Conservation (phyloP, 2,329 filamentous ascomycete genomes). For the Ophioceras dolichostomum region DNA sequence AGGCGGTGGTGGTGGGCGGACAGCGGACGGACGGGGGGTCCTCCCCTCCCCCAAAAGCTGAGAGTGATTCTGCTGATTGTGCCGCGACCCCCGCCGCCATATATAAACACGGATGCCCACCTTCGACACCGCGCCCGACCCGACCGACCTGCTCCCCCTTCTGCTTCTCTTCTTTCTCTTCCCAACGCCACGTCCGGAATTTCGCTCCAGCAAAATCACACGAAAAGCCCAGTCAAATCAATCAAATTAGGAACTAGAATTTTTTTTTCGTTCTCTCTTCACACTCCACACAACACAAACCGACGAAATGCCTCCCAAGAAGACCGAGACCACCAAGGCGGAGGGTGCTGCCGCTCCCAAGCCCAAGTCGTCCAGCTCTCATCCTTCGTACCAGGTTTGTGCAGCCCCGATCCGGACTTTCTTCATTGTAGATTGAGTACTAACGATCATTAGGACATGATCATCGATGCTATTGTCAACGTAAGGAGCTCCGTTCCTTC, state of each 20-base stretch:
- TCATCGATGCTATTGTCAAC: constrained; percentile 47
- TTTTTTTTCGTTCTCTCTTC: constrained; percentile 6
- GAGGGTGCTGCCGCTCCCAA: constrained; percentile 26
- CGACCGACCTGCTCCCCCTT: constrained; percentile 25
- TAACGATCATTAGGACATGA: constrained; percentile 43
- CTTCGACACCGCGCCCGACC: constrained; percentile 39
- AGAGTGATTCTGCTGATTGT: constrained; percentile 38
- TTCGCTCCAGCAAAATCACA: no score
- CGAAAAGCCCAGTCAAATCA: constrained; percentile 8
- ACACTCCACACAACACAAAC: constrained; percentile 8
- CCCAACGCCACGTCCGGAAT: constrained; percentile 3
- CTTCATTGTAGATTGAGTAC: constrained; percentile 13
- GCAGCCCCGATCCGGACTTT: no score
- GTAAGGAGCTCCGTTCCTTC: constrained; percentile 31
- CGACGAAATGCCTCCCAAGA: constrained; percentile 47
- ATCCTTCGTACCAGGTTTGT: constrained; percentile 48
- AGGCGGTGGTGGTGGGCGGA: no score
- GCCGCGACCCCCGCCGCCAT: constrained; percentile 36
- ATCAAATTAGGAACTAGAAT: constrained; percentile 9
- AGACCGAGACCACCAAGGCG: constrained; percentile 23
- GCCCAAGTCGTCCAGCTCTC: constrained; percentile 31
- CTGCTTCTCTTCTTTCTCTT: constrained; percentile 11
- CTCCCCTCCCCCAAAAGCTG: constrained; percentile 2
- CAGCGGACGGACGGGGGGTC: no score
- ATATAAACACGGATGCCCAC: constrained; percentile 48